Evolutionary conservation across 768 basidiomycete species (phyloP), one percentile per base, ranked within the genome.

Genomic region (Mycena venus): DNA sequence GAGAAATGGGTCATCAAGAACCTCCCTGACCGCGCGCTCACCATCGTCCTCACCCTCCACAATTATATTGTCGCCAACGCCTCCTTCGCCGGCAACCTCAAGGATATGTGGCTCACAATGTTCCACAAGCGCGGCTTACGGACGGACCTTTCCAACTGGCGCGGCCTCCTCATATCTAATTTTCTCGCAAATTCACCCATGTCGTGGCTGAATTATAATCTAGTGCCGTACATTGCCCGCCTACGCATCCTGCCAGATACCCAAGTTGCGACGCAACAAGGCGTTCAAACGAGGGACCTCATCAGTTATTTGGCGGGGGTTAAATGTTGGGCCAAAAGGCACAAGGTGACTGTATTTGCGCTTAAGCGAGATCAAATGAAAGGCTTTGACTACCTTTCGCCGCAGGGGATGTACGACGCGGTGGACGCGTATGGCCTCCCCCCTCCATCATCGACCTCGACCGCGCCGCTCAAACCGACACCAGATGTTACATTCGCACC

Each of bases 341-440:
- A 42, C 2, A 70, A 73, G 11, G 34, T 10, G 8, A 32, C 70
- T 2, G 61, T 80, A 3, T 79, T 72, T 29, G 56, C 72, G 51
- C 74, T 68, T 68, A 81, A 81, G n/a, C 79, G 79, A n/a, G n/a
- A n/a, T n/a, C n/a, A n/a, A n/a, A 1, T n/a, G n/a, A n/a, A n/a
- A n/a, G n/a, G n/a, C n/a, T 81, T 81, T 59, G 78, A 80, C 49
- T 66, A 68, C 29, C 66, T 81, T 0, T 58, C 64, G 0, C 80
- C 79, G 0, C 32, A 79, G 38, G 79, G 79, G 0, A 75, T 81
- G 51, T 80, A 81, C 58, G 79, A 81, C 61, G 78, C 78, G 0
- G 32, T 78, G 0, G 7, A 6, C 2, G 78, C 78, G 0, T 80
- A 76, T 56, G 72, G 75, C 5, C 70, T 81, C 0, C 79, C 79